These are phyloP conservation scores for Kazachstania viticola DNA, from an alignment of 805 yeast species.

Conservation along the genomic window DNA sequence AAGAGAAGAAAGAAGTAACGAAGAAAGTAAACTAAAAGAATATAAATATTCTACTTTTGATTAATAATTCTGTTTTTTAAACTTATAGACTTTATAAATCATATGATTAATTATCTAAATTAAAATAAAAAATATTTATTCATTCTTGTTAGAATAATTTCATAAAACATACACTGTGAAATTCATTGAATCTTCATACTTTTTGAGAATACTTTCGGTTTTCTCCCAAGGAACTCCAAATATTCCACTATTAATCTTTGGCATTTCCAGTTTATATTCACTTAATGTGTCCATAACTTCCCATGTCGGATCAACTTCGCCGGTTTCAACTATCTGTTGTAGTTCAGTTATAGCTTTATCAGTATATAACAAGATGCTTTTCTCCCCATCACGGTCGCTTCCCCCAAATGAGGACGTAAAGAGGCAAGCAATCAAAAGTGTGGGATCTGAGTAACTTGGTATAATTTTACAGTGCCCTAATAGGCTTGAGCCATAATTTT, in stretches of 20 bases:
- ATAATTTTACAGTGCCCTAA: conserved; percentile 36
- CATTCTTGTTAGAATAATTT: conserved; percentile 3
- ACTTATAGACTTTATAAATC: background rate
- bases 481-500: conserved; percentile 11
- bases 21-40: background rate
- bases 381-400: conserved; percentile 29
- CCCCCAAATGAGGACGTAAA: conserved; percentile 57
- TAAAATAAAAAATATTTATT: background rate
- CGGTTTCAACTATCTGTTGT: conserved; percentile 2
- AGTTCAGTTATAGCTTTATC: conserved; percentile 38
- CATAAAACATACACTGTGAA: conserved; percentile 26
- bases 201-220: conserved; percentile 43
- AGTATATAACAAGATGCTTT: conserved; percentile 42
- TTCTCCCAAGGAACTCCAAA: conserved; percentile 70
- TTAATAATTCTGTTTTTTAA: background rate
- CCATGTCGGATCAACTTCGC: conserved; percentile 3
- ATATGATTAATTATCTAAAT: too few species aligned
- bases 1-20: conserved; percentile 32
- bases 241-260: conserved; percentile 70
- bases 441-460: conserved; percentile 13
- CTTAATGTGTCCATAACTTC: conserved; percentile 3
- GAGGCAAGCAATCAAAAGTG: conserved; percentile 44
- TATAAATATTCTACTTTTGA: background rate
- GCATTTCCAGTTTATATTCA: conserved; percentile 39
- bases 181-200: conserved; percentile 5